Base-by-base conservation (phyloP, 192 early-diverging fungal genomes). In the Anaeromyces robustus region DNA sequence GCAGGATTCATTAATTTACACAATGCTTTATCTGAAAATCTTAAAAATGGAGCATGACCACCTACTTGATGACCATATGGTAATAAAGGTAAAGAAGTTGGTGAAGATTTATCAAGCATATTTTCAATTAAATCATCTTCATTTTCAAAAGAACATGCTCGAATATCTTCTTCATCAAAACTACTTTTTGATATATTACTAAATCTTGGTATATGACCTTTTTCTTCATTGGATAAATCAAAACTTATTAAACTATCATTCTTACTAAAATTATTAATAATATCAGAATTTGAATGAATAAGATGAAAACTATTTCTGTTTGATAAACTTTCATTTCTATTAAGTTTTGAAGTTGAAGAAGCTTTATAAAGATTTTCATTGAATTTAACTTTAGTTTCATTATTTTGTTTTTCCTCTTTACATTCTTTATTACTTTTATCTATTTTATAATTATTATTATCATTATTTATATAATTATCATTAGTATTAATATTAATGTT, bases 21-120 rank as follows among this genome's bases (percentile, higher is more conserved):
- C 29, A 99, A 92, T 14, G 98, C 96, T 84, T 92, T 93, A 84
- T 97, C 95, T 16, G 96, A 97, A 85, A 99, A 97, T 59, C 97
- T 94, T 78, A 98, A 88, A 78, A 99, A 94, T 11, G 95, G 92
- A 11, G 96, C 94, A 84, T 99, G 98, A 1, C 98, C 98, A n/a
- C 98, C 98, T 30, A 95, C 94, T 83, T 94, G 93, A 85, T 95
- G 93, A n/a, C 85, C 87, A 85, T 93, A 95, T 29, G 94, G 94
- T 52, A 91, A 87, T 32, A 95, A 82, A 7, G 90, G 91, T 77
- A 95, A 81, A 32, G 93, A 90, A 12, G 90, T 87, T 30, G 92
- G 81, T 39, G 78, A 78, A n/a, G 78, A 26, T n/a, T 39, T 31
- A 78, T 68, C 52, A 68, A 68, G 28, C 0, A 68, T 68, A 68